A percentile compares a stretch with the other conserved stretches of the same genome.
Conservation (phyloP, 257 asterid species). For the Solanum chiquidenum region DNA sequence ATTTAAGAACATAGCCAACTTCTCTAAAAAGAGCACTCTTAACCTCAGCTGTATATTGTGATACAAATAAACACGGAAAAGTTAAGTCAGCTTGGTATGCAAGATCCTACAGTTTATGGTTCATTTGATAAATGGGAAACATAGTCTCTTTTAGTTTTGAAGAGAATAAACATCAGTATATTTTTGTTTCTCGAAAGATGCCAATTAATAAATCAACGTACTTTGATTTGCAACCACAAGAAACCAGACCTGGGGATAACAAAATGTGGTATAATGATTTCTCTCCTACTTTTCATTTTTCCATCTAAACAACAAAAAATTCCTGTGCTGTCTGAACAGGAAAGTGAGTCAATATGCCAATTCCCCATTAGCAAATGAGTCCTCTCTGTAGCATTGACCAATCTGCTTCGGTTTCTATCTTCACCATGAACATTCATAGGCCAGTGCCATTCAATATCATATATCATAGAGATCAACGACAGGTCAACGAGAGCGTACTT, state of each 20-base stretch:
- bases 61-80: neutral
- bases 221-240: neutral
- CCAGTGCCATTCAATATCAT: neutral
- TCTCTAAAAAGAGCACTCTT: neutral
- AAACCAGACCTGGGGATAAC: neutral
- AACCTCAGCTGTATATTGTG: neutral
- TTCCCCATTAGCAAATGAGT: neutral
- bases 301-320: neutral
- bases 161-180: neutral
- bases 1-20: neutral
- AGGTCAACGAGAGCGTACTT: neutral
- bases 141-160: neutral
- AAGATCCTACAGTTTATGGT: neutral
- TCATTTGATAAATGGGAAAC: neutral
- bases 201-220: neutral
- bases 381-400: neutral
- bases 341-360: neutral
- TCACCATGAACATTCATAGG: neutral
- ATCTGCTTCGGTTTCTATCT: neutral
- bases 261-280: neutral
- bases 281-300: neutral
- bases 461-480: neutral
- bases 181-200: neutral
- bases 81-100: neutral
- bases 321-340: neutral